A percentile compares a stretch with the other conserved stretches of the same genome.
Evolutionary conservation across 2,329 filamentous ascomycete species (phyloP).

Genomic region (Calonectria multiphialidica): DNA sequence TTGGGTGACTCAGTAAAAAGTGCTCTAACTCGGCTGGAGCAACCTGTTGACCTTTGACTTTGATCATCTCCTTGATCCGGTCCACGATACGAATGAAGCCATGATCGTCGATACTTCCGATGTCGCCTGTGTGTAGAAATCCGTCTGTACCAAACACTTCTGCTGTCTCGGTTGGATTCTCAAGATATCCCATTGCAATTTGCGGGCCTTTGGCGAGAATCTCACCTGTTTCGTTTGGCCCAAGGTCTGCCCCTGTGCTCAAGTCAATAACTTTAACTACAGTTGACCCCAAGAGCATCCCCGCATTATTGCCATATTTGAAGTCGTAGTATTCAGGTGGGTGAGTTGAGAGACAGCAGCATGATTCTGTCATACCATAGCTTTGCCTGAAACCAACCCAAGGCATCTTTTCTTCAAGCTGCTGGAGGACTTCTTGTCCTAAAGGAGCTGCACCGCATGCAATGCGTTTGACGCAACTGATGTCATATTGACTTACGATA

Average conservation of each 20-base stretch:
- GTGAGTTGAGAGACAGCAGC: constrained; percentile 80
- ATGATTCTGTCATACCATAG: constrained; percentile 93
- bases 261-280: constrained; percentile 79
- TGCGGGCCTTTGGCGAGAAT: constrained; percentile 80
- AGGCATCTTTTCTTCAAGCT: constrained; percentile 28
- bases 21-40: constrained; percentile 82
- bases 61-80: constrained; percentile 72
- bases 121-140: constrained; percentile 85
- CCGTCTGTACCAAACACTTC: constrained; percentile 78
- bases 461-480: constrained; percentile 23
- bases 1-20: constrained; percentile 75
- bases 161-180: constrained; percentile 80
- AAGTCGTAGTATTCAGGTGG: constrained; percentile 72
- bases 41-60: constrained; percentile 78
- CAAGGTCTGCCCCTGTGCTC: constrained; percentile 68
- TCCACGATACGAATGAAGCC: constrained; percentile 73
- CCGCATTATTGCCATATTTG: constrained; percentile 21
- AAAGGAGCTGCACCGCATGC: constrained; percentile 34
- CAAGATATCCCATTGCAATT: constrained; percentile 81
- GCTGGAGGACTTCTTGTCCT: constrained; percentile 15
- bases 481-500: constrained; percentile 29
- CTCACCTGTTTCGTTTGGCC: constrained; percentile 76
- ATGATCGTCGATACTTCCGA: constrained; percentile 76
- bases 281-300: constrained; percentile 59
- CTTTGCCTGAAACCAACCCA: constrained; percentile 49